Evolutionary conservation across 78 protist species (phyloP), one percentile per base, ranked within the genome.

Genomic region (Dictyostelium capitatum): DNA sequence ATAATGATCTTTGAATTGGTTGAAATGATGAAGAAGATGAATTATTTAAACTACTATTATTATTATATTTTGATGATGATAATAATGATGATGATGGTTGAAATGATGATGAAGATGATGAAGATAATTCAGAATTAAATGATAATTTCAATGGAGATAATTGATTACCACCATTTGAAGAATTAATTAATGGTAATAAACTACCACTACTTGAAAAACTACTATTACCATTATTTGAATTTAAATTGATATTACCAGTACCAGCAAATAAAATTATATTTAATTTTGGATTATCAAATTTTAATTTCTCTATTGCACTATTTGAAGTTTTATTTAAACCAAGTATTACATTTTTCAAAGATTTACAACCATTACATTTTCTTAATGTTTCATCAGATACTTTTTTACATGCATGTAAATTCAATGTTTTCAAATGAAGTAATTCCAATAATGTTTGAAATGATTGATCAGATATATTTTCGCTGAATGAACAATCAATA

Each of bases 361-460:
- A 25, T 10, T 75, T 41, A 50, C 8, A 15, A 5, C 65, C 65
- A 19, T 20, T 56, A 41, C 79, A 25, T 19, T 50, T 56, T 37
- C 83, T 56, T 17, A 90, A 6, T 19, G 95, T 64, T 62, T 90
- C 95, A 67, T 82, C 95, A 14, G 91, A 79, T 12, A 90, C 82
- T 50, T 81, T 80, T 50, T 75, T 90, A 54, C 95, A 90, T 14
- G 81, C 82, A 50, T 73, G 51, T 3, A 90, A 50, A 41, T 90
- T 82, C n/a, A 90, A 37, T 2, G 15, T 37, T 25, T 59, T 90
- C 8, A 90, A n/a, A 50, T 69, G 54, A 2, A 59, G 30, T 14
- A 90, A 57, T 3, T 79, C 30, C 6, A 82, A 11, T 4, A 90
- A 20, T 1, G 20, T 54, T 50, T 15, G 17, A 37, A 69, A 53